A percentile compares a stretch with the other conserved stretches of the same genome.
phyloP scores from a whole-genome alignment of 1,284 basidiomycete species.

The Cutaneotrichosporon cavernicola region DNA sequence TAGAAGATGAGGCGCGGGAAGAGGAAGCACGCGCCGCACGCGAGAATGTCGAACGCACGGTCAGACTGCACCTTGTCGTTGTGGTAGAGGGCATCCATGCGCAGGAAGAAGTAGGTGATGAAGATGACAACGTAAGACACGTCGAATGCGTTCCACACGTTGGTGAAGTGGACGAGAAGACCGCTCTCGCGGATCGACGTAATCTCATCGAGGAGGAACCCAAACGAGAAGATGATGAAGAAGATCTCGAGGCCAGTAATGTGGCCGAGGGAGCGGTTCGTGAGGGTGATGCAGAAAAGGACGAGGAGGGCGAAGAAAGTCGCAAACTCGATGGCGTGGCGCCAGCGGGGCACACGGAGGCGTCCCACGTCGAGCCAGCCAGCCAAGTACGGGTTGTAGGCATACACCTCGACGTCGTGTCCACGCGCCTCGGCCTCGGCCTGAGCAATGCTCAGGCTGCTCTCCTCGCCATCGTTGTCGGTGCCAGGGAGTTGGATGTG shows the following conservation, averaged over 20 bases:
- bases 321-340: conserved; percentile 72
- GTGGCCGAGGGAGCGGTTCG: conserved; percentile 58
- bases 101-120: conserved; percentile 65
- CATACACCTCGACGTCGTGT: conserved; percentile 53
- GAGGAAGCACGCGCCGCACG: conserved; percentile 80
- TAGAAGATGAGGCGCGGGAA: conserved; percentile 86
- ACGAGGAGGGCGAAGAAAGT: conserved; percentile 66
- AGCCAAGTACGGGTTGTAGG: conserved; percentile 69
- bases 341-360: conserved; percentile 76
- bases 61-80: conserved; percentile 62
- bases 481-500: conserved; percentile 11
- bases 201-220: conserved; percentile 67
- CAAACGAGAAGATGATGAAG: conserved; percentile 71
- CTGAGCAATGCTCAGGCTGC: not conserved
- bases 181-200: conserved; percentile 66
- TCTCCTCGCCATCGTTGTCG: conserved; percentile 5
- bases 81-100: conserved; percentile 64
- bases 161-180: conserved; percentile 79
- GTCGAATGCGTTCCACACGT: conserved; percentile 85
- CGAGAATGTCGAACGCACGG: conserved; percentile 75
- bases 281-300: conserved; percentile 60
- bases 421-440: conserved; percentile 16
- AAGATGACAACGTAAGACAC: conserved; percentile 72
- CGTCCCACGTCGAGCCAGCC: conserved; percentile 77
- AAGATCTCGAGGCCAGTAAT: conserved; percentile 64